Conservation (phyloP, 768 basidiomycete genomes). For the Hebeloma cylindrosporum region DNA sequence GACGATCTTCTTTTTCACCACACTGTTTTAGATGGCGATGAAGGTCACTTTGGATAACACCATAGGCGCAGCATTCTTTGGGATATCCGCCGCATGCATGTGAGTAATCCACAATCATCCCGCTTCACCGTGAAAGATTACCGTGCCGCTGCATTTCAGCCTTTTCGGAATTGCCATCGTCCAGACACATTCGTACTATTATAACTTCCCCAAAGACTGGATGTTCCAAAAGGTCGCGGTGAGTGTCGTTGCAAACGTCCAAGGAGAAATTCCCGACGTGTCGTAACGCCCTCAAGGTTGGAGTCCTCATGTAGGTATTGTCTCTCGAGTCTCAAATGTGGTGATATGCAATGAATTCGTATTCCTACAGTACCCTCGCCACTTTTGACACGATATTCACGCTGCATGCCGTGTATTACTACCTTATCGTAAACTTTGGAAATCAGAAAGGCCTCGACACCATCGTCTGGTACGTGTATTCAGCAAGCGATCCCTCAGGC, state of each 20-base stretch:
- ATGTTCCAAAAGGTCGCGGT: slow-evolving; percentile 35
- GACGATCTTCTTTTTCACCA: no score
- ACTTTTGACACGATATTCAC: slow-evolving; percentile 32
- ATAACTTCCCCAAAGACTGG: slow-evolving; percentile 31
- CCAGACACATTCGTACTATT: slow-evolving; percentile 34
- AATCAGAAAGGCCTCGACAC: slow-evolving; percentile 18
- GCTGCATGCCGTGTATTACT: slow-evolving; percentile 33
- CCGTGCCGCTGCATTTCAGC: background rate
- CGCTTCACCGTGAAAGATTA: background rate
- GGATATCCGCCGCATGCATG: background rate
- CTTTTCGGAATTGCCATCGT: slow-evolving; percentile 16
- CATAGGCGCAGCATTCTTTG: background rate
- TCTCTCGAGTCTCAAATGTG: background rate
- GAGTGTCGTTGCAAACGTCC: slow-evolving; percentile 7
- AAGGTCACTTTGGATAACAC: background rate
- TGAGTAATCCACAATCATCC: no score
- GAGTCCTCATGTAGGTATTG: slow-evolving; percentile 7
- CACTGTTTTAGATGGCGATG: no score
- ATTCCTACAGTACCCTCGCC: slow-evolving; percentile 28
- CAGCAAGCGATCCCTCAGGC: background rate
- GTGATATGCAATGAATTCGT: background rate
- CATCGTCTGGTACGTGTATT: slow-evolving; percentile 30
- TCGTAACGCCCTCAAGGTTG: no score
- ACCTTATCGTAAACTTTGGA: slow-evolving; percentile 35
- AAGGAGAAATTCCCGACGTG: background rate